Base-by-base conservation (phyloP, 495 filamentous ascomycete genomes). In the Xylaria scruposa region DNA sequence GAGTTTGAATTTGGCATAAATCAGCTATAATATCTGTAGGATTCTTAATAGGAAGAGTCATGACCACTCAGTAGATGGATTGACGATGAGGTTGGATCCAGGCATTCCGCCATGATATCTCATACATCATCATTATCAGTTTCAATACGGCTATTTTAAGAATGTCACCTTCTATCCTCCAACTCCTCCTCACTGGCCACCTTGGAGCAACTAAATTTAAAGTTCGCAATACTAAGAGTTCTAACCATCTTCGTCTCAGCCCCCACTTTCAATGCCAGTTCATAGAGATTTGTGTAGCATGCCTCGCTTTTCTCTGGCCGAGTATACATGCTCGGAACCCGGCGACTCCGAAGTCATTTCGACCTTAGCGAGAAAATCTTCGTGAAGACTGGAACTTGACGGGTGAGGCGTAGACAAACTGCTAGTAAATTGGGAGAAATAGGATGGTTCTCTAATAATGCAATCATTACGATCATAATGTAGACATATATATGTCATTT, bases 401-500 rank as follows among this genome's bases (percentile, higher is more conserved):
- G 38, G 29, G 10, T 4, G 19, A 47, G 38, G 7, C 7, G 13
- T 46, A 19, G 33, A 19, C 8, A 49, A 4, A 49, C 9, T 17
- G 26, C 12, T 1, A 7, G 26, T 15, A 19, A 29, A 65, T 49
- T 31, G 6, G 24, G n/a, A 42, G 24, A 33, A 33, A 65, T 15
- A 12, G 3, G 24, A 31, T 44, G 42, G 40, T 65, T 65, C 19
- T 33, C 24, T 47, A 49, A 65, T 65, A n/a, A 31, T 49, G 26
- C 13, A 65, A 15, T 47, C 62, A 65, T 49, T 19, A 15, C 0
- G 24, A 44, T 44, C 42, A 65, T 42, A 62, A 62, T 62, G 60
- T 38, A 42, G 33, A 62, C 21, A 24, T 65, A n/a, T 49, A 47
- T 36, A n/a, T 47, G 42, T 65, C 62, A 65, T 65, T 17, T 60